phyloP scores from a whole-genome alignment of 2,329 filamentous ascomycete species.

The Aureobasidium sp. region DNA sequence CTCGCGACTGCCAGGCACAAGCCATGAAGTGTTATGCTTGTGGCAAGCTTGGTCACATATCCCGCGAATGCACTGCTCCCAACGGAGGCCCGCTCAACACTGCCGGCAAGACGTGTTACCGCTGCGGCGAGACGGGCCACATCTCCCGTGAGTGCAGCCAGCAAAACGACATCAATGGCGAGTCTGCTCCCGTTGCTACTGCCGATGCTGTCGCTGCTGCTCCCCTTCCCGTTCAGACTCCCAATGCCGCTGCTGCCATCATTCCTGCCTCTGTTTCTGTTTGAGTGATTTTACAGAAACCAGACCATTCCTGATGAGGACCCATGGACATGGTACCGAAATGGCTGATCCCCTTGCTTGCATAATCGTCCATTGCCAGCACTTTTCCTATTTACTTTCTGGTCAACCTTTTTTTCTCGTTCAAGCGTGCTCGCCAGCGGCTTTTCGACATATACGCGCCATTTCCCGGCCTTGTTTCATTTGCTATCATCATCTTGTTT shows the following conservation, averaged over 20 bases:
- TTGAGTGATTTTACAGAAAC: slow-evolving; percentile 25
- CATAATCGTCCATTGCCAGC: neutral
- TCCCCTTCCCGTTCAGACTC: slow-evolving; percentile 37
- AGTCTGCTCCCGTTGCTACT: slow-evolving; percentile 31
- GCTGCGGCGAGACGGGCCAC: slow-evolving; percentile 90
- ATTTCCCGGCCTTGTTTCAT: neutral
- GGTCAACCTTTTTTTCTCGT: neutral
- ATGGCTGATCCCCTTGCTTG: slow-evolving; percentile 5
- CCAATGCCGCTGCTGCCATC: slow-evolving; percentile 33
- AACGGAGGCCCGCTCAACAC: slow-evolving; percentile 95
- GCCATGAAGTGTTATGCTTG: slow-evolving; percentile 98
- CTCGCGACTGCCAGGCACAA: slow-evolving; percentile 95
- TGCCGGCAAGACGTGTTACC: slow-evolving; percentile 97
- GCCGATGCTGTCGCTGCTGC: slow-evolving; percentile 35
- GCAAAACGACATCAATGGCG: slow-evolving; percentile 51
- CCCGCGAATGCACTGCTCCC: slow-evolving; percentile 88
- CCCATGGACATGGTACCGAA: slow-evolving; percentile 7
- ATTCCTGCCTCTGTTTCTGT: slow-evolving; percentile 40
- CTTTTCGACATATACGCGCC: neutral
- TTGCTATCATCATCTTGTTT: neutral
- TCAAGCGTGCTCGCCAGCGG: slow-evolving; percentile 7
- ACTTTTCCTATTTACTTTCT: neutral
- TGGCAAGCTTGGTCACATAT: slow-evolving; percentile 91
- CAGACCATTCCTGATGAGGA: slow-evolving; percentile 4
- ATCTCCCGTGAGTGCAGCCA: slow-evolving; percentile 86